Percentiles rank a stretch among this genome's conserved stretches.
These are phyloP conservation scores for Myriosclerotinia duriaeana DNA, from an alignment of 2,329 filamentous ascomycete genomes.

Conservation along the genomic window DNA sequence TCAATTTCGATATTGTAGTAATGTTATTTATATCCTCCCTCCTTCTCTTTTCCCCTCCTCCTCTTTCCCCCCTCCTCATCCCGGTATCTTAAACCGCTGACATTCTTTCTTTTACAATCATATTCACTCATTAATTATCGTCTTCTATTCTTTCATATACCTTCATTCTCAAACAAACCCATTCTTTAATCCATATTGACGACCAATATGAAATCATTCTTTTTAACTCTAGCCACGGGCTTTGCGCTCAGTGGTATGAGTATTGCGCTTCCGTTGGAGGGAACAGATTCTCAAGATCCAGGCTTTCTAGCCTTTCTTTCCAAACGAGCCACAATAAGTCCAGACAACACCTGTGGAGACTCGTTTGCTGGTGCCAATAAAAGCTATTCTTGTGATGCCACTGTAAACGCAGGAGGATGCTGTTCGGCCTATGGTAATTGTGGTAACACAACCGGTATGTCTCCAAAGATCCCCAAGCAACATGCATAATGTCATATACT, in stretches of 20 bases:
- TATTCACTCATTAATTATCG: neutral
- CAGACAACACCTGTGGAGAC: constrained; percentile 32
- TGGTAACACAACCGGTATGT: constrained; percentile 27
- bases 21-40: constrained; percentile 11
- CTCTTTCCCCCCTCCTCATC: neutral
- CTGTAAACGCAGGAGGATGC: constrained; percentile 34
- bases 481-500: neutral
- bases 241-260: constrained; percentile 21
- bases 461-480: neutral
- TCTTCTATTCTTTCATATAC: neutral
- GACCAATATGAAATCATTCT: constrained; percentile 18
- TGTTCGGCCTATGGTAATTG: constrained; percentile 37
- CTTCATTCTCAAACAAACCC: neutral
- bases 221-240: constrained; percentile 21
- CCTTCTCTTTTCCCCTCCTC: neutral
- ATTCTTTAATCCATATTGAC: neutral
- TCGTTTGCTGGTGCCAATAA: constrained; percentile 22
- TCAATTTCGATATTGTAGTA: neutral
- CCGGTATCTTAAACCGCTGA: constrained; percentile 3
- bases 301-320: constrained; percentile 23
- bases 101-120: neutral
- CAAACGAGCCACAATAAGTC: constrained; percentile 22
- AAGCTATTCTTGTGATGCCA: constrained; percentile 35
- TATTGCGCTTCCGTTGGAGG: constrained; percentile 17
- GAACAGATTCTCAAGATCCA: constrained; percentile 21